These are phyloP conservation scores for Coriolopsis trogii DNA, from an alignment of 1,284 basidiomycete genomes.

Conservation along the genomic window DNA sequence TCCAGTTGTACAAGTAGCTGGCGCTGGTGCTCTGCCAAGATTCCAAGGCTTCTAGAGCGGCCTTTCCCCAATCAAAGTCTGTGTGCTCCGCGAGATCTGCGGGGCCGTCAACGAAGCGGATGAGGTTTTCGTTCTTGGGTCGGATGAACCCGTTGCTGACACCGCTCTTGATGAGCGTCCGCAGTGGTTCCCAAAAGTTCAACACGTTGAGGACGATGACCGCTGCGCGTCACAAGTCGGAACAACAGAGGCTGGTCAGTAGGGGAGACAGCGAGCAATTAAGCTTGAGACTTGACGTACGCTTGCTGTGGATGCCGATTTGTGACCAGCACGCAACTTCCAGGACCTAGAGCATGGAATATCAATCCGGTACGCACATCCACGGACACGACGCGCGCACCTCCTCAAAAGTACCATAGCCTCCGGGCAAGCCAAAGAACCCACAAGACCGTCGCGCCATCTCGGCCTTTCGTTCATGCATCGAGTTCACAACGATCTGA, in stretches of 20 bases:
- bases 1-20: constrained; percentile 33
- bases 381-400: constrained; percentile 37
- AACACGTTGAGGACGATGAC: constrained; percentile 84
- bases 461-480: constrained; percentile 91
- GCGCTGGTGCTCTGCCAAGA: constrained; percentile 51
- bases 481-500: constrained; percentile 77
- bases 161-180: constrained; percentile 68
- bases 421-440: constrained; percentile 89
- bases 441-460: constrained; percentile 83
- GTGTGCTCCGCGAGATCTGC: constrained; percentile 55
- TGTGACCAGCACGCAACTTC: constrained; percentile 94
- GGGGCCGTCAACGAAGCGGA: constrained; percentile 78
- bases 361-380: not conserved
- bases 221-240: too few species aligned
- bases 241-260: too few species aligned
- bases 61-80: constrained; percentile 77
- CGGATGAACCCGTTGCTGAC: constrained; percentile 79
- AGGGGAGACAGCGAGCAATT: too few species aligned
- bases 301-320: constrained; percentile 87
- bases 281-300: constrained; percentile 49
- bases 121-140: constrained; percentile 57
- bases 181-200: constrained; percentile 81
- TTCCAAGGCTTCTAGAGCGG: constrained; percentile 67
- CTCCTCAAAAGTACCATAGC: constrained; percentile 93
- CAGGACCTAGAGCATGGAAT: constrained; percentile 55